Conservation (phyloP, 345 rosid species). For the Schrenkiella parvula region DNA sequence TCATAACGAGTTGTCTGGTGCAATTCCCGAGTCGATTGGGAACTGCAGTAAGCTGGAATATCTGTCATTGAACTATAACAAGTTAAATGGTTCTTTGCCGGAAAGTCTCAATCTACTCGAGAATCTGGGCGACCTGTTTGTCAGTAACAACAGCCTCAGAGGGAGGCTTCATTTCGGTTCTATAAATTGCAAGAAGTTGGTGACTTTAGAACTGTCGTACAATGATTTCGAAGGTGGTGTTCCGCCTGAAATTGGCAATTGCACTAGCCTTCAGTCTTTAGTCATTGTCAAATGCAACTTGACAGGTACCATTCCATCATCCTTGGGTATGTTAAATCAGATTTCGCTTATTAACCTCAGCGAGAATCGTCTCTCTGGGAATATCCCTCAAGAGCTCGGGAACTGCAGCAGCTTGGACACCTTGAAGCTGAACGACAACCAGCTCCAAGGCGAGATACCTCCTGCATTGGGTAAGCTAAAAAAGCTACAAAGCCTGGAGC, state of each 20-base stretch:
- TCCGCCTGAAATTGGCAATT: conserved; percentile 58
- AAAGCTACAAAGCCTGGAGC: conserved; percentile 43
- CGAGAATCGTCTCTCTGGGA: conserved; percentile 59
- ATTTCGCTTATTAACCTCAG: conserved; percentile 44
- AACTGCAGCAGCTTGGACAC: conserved; percentile 53
- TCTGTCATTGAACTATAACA: conserved; percentile 46
- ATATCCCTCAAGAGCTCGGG: conserved; percentile 63
- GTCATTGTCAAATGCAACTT: conserved; percentile 41
- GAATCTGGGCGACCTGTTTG: conserved; percentile 39
- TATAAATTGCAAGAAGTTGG: conserved; percentile 43
- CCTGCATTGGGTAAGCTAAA: conserved; percentile 48
- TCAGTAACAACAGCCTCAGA: conserved; percentile 46
- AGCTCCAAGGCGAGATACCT: conserved; percentile 66
- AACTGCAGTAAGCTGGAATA: conserved; percentile 44
- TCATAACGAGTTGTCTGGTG: conserved; percentile 49
- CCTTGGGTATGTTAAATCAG: conserved; percentile 45
- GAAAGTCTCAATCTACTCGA: conserved; percentile 49
- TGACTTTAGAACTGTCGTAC: conserved; percentile 45
- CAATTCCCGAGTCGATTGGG: conserved; percentile 58
- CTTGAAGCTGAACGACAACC: conserved; percentile 43
- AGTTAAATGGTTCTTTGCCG: conserved; percentile 55
- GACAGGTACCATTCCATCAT: conserved; percentile 60
- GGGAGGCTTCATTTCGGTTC: conserved; percentile 53
- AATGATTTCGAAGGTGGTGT: conserved; percentile 53
- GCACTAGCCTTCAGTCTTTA: conserved; percentile 44